Evolutionary conservation across 2,329 filamentous ascomycete genomes (phyloP).

Genomic region (Epichloe amarillans): DNA sequence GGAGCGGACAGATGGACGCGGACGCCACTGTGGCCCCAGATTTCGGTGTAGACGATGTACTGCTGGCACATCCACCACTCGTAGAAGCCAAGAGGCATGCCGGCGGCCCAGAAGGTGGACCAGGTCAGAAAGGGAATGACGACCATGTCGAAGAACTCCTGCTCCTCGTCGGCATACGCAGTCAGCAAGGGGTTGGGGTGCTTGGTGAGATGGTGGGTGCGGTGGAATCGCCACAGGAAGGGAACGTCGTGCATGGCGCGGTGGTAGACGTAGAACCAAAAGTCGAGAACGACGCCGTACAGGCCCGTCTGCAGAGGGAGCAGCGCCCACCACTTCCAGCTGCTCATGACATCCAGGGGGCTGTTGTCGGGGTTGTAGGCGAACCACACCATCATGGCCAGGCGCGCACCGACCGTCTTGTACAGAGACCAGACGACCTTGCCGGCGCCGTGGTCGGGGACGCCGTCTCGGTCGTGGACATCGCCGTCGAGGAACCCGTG

Average conservation of each 20-base stretch:
- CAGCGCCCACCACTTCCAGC: conserved; percentile 17
- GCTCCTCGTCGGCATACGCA: conserved; percentile 26
- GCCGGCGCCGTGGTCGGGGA: conserved; percentile 26
- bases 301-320: conserved; percentile 21
- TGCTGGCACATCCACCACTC: conserved; percentile 32
- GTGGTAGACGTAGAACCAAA: conserved; percentile 27
- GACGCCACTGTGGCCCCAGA: conserved; percentile 26
- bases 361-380: conserved; percentile 14
- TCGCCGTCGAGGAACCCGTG: conserved; percentile 31
- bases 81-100: conserved; percentile 30
- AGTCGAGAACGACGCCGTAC: conserved; percentile 19
- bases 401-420: conserved; percentile 19
- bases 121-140: conserved; percentile 26
- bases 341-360: conserved; percentile 5
- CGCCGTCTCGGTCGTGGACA: conserved; percentile 11
- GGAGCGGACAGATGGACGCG: conserved; percentile 22
- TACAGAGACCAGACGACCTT: conserved; percentile 22
- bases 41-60: conserved; percentile 27
- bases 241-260: conserved; percentile 27
- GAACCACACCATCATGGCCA: conserved; percentile 19
- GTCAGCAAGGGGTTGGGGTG: conserved; percentile 20
- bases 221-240: conserved; percentile 28
- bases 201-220: conserved; percentile 31
- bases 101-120: conserved; percentile 16
- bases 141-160: conserved; percentile 28